Evolutionary conservation across 2,329 filamentous ascomycete species (phyloP), one percentile per base, ranked within the genome.

Genomic region (Gnomoniopsis sp.): DNA sequence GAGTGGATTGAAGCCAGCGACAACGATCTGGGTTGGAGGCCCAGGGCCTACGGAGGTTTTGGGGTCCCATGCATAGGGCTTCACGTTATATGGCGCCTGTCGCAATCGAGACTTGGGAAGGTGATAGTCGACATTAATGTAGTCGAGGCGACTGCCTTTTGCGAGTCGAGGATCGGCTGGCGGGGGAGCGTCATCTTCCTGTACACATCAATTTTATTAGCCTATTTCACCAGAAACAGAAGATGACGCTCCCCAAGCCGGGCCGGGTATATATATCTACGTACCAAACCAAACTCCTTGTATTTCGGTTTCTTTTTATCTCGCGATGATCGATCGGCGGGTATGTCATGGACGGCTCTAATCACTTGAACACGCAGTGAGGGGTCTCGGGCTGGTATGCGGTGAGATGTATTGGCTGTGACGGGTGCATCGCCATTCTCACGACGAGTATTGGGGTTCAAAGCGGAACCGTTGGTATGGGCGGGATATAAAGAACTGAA

Each of bases 1-100:
- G 64, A 98, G 78, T 7, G 93, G 93, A 72, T 98, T 95, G 71
- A 97, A 97, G n/a, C 92, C 91, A n/a, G 88, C 93, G 21, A 97
- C 91, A 3, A 98, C 88, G 51, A 99, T 86, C 71, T 96, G 91
- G 2, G 89, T 91, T 2, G 95, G 91, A 15, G 93, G 93, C 0
- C 91, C 91, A 23, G 92, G 91, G 0, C 93, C 93, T 66, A 96
- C 86, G 2, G 93, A 96, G 4, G 91, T 91, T 66, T 86, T 86
- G 6, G 87, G 77, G 70, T 98, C 93, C 73, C 91, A 95, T 26
- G 84, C 75, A 73, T 96, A 97, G 22, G 89, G 88, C 70, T 86
- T 90, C 53, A 96, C 77, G 61, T 88, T 87, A 74, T 96, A 96
- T 1, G 89, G 89, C 30, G 88, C 83, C 66, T 82, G 84, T 69